Conservation (phyloP, 345 rosid species). For the Noccaea caerulescens region DNA sequence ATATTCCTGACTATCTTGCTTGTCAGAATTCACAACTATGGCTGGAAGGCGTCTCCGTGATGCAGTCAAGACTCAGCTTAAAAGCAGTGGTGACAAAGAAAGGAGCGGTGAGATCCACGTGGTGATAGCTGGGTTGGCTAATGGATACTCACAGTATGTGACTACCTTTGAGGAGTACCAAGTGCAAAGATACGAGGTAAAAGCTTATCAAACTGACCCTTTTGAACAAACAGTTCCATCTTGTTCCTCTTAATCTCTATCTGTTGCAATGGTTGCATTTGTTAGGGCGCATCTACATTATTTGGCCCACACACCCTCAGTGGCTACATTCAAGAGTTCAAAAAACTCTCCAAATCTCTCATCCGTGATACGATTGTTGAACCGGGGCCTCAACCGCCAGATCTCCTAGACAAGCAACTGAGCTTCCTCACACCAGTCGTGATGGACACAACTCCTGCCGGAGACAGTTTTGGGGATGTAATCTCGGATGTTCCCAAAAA, state of each 20-base stretch:
- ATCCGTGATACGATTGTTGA: constrained; percentile 54
- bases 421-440: constrained; percentile 88
- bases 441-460: constrained; percentile 75
- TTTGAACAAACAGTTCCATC: neutral
- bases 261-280: constrained; percentile 30
- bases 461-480: constrained; percentile 79
- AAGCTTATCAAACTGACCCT: constrained; percentile 31
- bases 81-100: constrained; percentile 54
- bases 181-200: constrained; percentile 94
- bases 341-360: constrained; percentile 74
- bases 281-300: constrained; percentile 93
- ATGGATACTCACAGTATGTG: constrained; percentile 90
- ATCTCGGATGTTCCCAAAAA: constrained; percentile 73
- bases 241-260: constrained; percentile 19
- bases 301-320: constrained; percentile 89
- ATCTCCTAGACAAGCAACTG: constrained; percentile 76
- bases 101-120: constrained; percentile 61
- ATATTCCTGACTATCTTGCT: constrained; percentile 18
- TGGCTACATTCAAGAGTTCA: constrained; percentile 93
- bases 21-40: constrained; percentile 95
- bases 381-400: constrained; percentile 78
- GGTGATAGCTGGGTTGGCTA: constrained; percentile 91
- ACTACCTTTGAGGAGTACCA: constrained; percentile 94
- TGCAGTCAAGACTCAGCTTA: constrained; percentile 74
- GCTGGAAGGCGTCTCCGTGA: constrained; percentile 99